Evolutionary conservation across 2,329 filamentous ascomycete genomes (phyloP), one percentile per base, ranked within the genome.

Genomic region (Acarospora socialis): DNA sequence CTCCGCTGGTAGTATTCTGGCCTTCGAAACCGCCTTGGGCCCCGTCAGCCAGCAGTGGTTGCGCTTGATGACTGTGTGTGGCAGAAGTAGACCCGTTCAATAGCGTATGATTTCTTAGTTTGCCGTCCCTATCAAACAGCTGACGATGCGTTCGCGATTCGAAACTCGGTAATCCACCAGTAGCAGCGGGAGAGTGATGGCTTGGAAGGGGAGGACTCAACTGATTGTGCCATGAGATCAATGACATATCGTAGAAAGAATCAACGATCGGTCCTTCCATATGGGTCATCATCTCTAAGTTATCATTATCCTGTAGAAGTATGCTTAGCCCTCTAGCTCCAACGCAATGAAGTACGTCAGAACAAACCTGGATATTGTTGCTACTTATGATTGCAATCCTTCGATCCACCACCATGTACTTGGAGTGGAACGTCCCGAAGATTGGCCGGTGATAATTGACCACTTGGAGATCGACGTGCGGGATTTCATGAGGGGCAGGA

Each of bases 211-310:
- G 61, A 2, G 76, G 73, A 0, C 72, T 55, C 1, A 82, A 47
- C 1, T 56, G 54, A 37, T 73, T 73, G 40, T 76, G 62, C 80
- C 80, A 87, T 0, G 74, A 77, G 5, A 84, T 63, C 22, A 84
- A 50, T 1, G 77, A 76, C 40, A 75, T 74, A 40, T 87, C 81
- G 47, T 82, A 84, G 15, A 86, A 53, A 1, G 72, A 71, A 44
- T 84, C 77, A 0, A 86, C 79, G 35, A 86, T 79, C 0, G 77
- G 70, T 0, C 81, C 81, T 54, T 86, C 78, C 0, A 83, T 49
- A 34, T 81, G 78, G 3, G 70, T 63, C 68, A 82, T 74, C 80
- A 87, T 84, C 52, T 87, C 81, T 34, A 84, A 38, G 42, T 87
- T 87, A 43, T 81, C 76, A 32, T 83, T 86, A 41, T 82, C 73